Base-by-base conservation (phyloP, 2,329 filamentous ascomycete species). In the Leptodontidium sp. region DNA sequence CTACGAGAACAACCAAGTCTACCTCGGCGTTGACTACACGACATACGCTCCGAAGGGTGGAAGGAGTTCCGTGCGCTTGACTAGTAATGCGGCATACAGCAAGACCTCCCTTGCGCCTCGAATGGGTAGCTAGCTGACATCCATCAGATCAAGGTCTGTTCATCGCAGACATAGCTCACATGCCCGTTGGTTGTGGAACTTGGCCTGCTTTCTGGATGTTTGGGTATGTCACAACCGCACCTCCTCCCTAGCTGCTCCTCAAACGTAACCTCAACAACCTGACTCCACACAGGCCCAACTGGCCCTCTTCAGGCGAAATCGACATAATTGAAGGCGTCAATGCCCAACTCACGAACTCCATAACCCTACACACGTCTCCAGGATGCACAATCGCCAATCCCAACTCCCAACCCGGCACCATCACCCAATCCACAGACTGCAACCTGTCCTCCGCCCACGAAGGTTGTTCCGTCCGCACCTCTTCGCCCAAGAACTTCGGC, bases 281-380 rank as follows among this genome's bases (percentile, higher is more conserved):
- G 9, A 35, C 32, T 35, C 32, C 32, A 4, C 32, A 4, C 32
- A 45, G 40, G 17, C 83, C 85, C 24, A 65, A 69, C 76, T 94
- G 92, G 92, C 92, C 92, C 2, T 78, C 78, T 58, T 82, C 83
- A 8, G 92, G 92, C 61, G 92, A 94, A 80, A 92, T 94, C 75
- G 92, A 94, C 78, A 91, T 94, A 75, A 88, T 94, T 74, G 92
- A 94, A 81, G 91, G 91, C 52, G 90, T 93, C 67, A 92, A 93
- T 81, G 80, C 83, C 29, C 85, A 88, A 70, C 77, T 81, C 3
- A 80, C 83, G 68, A 87, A 91, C 78, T 79, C 83, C 57, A 84
- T 93, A 80, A 90, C 91, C 47, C 84, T 95, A n/a, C 90, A 93
- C 82, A 93, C 91, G 1, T 79, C 80, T 12, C 72, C 82, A 3